These are phyloP conservation scores for Ceratocystiopsis minuta DNA, from an alignment of 2,329 filamentous ascomycete species.

Conservation along the genomic window DNA sequence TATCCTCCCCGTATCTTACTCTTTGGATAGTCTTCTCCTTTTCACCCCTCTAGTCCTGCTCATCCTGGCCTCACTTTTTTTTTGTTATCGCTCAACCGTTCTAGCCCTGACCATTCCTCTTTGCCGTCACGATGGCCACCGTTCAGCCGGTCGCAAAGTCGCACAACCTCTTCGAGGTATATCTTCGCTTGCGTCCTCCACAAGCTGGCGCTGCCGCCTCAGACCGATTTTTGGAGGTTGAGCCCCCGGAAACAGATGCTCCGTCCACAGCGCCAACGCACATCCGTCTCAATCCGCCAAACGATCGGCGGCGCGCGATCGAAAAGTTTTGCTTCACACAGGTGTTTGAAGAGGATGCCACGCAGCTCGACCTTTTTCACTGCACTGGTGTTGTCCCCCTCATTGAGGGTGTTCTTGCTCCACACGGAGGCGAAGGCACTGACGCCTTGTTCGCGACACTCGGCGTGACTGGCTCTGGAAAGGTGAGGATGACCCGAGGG, in stretches of 20 bases:
- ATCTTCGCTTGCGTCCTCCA: conserved; percentile 64
- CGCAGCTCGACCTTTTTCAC: conserved; percentile 74
- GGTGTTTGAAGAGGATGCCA: conserved; percentile 75
- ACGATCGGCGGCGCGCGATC: conserved; percentile 70
- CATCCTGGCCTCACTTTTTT: not conserved
- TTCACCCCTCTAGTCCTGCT: not conserved
- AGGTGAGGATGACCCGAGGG: conserved; percentile 40
- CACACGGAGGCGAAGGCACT: conserved; percentile 55
- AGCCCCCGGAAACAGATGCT: conserved; percentile 26
- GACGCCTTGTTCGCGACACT: conserved; percentile 83
- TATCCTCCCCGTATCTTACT: not conserved
- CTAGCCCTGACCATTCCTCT: not conserved
- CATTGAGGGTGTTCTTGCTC: conserved; percentile 64
- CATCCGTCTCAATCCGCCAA: conserved; percentile 63
- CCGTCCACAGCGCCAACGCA: conserved; percentile 36
- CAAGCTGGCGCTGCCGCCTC: conserved; percentile 23
- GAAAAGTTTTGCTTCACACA: conserved; percentile 90
- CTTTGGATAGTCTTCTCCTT: not conserved
- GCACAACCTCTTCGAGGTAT: conserved; percentile 69
- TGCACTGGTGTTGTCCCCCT: conserved; percentile 57
- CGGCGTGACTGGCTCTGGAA: conserved; percentile 88
- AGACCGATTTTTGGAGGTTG: conserved; percentile 66
- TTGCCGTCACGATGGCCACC: conserved; percentile 18
- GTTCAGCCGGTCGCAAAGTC: conserved; percentile 12
- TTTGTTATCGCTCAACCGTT: not conserved